phyloP scores from a whole-genome alignment of 2,329 filamentous ascomycete species.

The Rutstroemia sp. region DNA sequence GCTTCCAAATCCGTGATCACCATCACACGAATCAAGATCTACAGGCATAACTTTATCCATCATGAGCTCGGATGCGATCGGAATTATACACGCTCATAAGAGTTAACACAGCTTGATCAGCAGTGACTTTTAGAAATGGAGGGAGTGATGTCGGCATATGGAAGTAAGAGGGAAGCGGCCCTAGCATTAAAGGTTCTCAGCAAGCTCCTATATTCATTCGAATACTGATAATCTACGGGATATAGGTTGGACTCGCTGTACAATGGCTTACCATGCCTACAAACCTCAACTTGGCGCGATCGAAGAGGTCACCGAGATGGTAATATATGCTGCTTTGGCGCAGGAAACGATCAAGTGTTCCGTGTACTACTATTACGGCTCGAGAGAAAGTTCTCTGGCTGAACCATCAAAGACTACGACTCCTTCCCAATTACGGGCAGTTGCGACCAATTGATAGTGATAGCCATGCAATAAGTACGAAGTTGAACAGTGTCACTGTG shows the following conservation, averaged over 20 bases:
- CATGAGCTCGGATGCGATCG: slow-evolving; percentile 31
- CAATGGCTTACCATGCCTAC: slow-evolving; percentile 40
- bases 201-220: background rate
- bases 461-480: slow-evolving; percentile 31
- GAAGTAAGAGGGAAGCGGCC: slow-evolving; percentile 34
- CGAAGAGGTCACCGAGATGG: slow-evolving; percentile 31
- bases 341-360: slow-evolving; percentile 29
- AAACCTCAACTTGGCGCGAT: slow-evolving; percentile 35
- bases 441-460: slow-evolving; percentile 14
- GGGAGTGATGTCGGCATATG: slow-evolving; percentile 34
- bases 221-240: background rate
- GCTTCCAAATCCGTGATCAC: slow-evolving; percentile 27
- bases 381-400: slow-evolving; percentile 29
- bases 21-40: slow-evolving; percentile 11
- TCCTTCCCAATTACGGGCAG: slow-evolving; percentile 16
- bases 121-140: slow-evolving; percentile 40
- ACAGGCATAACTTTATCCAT: slow-evolving; percentile 16
- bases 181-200: slow-evolving; percentile 31
- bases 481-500: slow-evolving; percentile 32
- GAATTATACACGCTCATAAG: slow-evolving; percentile 35
- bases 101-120: slow-evolving; percentile 37
- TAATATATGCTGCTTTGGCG: slow-evolving; percentile 30
- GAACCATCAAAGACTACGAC: slow-evolving; percentile 22
- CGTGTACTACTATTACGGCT: slow-evolving; percentile 30
- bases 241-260: slow-evolving; percentile 33